These are phyloP conservation scores for Cynanchum wilfordii DNA, from an alignment of 257 asterid species.

Conservation along the genomic window DNA sequence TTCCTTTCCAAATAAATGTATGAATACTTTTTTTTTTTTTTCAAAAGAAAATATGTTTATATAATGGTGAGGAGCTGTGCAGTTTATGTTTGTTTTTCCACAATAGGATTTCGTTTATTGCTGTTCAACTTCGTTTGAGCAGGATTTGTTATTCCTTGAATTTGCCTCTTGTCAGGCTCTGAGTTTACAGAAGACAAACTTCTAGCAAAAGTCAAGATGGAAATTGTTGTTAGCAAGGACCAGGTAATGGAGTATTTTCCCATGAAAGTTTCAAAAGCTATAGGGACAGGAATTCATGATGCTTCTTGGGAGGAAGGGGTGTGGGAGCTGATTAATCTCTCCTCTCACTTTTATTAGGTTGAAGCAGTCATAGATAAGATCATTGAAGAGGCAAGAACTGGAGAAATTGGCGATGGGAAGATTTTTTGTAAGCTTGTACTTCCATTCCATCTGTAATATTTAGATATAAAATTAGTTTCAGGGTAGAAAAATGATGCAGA, in stretches of 20 bases:
- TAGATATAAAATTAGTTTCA: constrained; percentile 1
- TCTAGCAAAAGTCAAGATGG: constrained; percentile 86
- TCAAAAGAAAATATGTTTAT: not conserved
- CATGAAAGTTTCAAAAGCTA: not conserved
- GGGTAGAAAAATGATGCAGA: not conserved
- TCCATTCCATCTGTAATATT: not conserved
- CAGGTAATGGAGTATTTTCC: constrained; percentile 44
- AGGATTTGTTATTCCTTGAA: constrained; percentile 6
- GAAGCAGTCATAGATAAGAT: constrained; percentile 83
- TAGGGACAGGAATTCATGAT: not conserved
- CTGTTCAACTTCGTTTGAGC: not conserved
- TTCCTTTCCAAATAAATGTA: not conserved
- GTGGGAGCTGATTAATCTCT: not conserved
- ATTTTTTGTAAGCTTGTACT: constrained; percentile 58
- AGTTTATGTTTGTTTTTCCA: not conserved
- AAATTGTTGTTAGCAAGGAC: constrained; percentile 87
- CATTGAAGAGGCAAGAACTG: constrained; percentile 82
- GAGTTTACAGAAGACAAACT: constrained; percentile 85
- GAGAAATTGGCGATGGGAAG: constrained; percentile 98
- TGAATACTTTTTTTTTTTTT: not conserved
- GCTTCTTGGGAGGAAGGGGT: not conserved
- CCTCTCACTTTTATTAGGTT: constrained; percentile 43
- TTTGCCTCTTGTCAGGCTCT: constrained; percentile 52
- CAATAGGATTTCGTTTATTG: not conserved
- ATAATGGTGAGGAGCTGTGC: not conserved